Conservation (phyloP, 768 basidiomycete species). For the Multifurca ochricompacta region DNA sequence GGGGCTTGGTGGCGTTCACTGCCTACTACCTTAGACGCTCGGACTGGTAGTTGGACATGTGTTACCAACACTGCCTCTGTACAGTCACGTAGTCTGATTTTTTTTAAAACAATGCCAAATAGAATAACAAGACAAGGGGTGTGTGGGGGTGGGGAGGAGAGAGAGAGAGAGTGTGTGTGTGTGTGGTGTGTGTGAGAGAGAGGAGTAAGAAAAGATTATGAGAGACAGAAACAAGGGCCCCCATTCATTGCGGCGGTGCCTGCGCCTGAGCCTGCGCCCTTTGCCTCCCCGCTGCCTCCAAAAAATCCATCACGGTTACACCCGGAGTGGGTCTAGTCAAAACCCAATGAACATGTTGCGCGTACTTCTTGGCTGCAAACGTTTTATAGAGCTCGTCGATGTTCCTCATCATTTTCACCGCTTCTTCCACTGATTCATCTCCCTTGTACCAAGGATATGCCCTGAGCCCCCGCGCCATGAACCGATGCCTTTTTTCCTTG, state of each 20-base stretch:
- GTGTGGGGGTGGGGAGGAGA: too few species aligned
- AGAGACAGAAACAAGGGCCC: not conserved
- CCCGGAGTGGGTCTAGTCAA: not conserved
- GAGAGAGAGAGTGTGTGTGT: too few species aligned
- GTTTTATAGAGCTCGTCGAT: not conserved
- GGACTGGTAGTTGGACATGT: too few species aligned
- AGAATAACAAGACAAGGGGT: too few species aligned
- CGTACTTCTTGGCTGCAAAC: not conserved
- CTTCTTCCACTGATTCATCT: not conserved
- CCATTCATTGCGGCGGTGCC: not conserved
- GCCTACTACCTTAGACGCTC: too few species aligned
- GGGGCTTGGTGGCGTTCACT: too few species aligned
- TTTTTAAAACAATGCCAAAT: too few species aligned
- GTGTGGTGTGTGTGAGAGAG: too few species aligned
- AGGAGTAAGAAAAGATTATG: too few species aligned
- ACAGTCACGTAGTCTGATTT: too few species aligned
- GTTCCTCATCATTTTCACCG: not conserved
- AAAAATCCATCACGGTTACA: not conserved
- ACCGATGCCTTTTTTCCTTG: not conserved
- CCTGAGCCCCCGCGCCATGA: not conserved
- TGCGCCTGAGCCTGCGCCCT: not conserved
- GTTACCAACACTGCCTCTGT: too few species aligned
- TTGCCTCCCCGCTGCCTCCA: not conserved
- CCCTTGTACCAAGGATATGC: not conserved
- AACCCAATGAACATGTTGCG: not conserved